Percentiles rank a stretch among this genome's conserved stretches.
phyloP scores from a whole-genome alignment of 306 rosid genomes.

The Vigna unguiculata region DNA sequence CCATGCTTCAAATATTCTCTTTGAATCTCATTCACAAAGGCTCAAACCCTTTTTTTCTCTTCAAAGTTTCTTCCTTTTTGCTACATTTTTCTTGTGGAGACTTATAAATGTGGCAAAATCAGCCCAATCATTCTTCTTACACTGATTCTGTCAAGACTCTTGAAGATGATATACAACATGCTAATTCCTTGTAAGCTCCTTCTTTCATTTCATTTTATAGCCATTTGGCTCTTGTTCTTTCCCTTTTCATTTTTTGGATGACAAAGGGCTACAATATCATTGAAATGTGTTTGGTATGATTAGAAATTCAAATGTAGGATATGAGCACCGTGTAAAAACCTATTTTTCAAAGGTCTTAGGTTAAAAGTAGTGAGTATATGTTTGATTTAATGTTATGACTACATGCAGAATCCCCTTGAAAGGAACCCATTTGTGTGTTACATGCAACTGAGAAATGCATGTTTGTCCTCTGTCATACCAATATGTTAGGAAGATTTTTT shows the following conservation, averaged over 20 bases:
- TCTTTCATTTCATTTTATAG: not conserved
- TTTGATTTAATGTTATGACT: too few relatives aligned
- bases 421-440: not conserved
- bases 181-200: slow-evolving; percentile 69
- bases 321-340: too few relatives aligned
- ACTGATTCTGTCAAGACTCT: slow-evolving; percentile 72
- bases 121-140: slow-evolving; percentile 46
- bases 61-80: slow-evolving; percentile 14
- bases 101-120: slow-evolving; percentile 62
- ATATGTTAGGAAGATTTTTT: not conserved
- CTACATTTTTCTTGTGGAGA: slow-evolving; percentile 10
- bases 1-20: slow-evolving; percentile 2
- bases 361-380: too few relatives aligned
- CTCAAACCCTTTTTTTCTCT: slow-evolving; percentile 9
- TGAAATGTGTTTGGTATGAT: too few relatives aligned
- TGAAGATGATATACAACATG: slow-evolving; percentile 75
- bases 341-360: too few relatives aligned
- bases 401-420: too few relatives aligned
- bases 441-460: not conserved
- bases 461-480: not conserved
- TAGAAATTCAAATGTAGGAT: too few relatives aligned
- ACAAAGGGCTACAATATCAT: too few relatives aligned
- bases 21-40: slow-evolving; percentile 19
- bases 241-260: too few relatives aligned
- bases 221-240: too few relatives aligned